These are phyloP conservation scores for Microthyrium microscopicum DNA, from an alignment of 2,329 filamentous ascomycete genomes.

Conservation along the genomic window DNA sequence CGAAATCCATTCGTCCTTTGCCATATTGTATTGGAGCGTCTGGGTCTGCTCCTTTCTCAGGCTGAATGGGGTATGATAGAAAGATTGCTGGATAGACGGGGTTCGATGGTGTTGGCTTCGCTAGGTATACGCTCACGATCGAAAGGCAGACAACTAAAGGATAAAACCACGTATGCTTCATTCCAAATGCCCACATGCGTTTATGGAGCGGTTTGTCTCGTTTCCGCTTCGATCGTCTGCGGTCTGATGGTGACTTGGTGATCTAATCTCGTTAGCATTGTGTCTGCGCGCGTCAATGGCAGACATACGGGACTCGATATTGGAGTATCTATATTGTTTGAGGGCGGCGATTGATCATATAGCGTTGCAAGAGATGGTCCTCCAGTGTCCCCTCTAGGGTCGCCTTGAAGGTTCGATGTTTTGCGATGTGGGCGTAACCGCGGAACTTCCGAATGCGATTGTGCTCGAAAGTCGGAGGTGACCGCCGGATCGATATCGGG, in stretches of 20 bases:
- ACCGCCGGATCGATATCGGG: no score
- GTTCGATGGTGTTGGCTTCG: conserved; percentile 64
- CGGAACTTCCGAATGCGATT: no score
- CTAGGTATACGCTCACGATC: conserved; percentile 51
- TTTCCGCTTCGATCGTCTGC: conserved; percentile 21
- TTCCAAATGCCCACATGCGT: conserved; percentile 27
- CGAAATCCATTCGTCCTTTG: conserved; percentile 74
- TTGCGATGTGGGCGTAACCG: conserved; percentile 22
- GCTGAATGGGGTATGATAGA: conserved; percentile 66
- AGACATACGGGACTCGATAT: conserved; percentile 13
- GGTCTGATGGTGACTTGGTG: not conserved
- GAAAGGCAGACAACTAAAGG: conserved; percentile 52
- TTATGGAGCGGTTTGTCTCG: conserved; percentile 27
- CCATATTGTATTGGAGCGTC: conserved; percentile 49
- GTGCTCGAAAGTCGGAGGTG: no score
- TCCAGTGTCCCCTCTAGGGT: conserved; percentile 35
- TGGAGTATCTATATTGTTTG: conserved; percentile 7
- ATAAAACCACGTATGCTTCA: conserved; percentile 43
- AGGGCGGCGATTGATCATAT: conserved; percentile 14
- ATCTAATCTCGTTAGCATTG: not conserved
- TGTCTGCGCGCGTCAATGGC: not conserved
- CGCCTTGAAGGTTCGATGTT: conserved; percentile 32
- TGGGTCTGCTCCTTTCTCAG: conserved; percentile 27
- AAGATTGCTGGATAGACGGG: conserved; percentile 70
- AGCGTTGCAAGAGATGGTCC: conserved; percentile 33